Conservation (phyloP, 441 rosid genomes). For the Pelargonium myrrhifolium region DNA sequence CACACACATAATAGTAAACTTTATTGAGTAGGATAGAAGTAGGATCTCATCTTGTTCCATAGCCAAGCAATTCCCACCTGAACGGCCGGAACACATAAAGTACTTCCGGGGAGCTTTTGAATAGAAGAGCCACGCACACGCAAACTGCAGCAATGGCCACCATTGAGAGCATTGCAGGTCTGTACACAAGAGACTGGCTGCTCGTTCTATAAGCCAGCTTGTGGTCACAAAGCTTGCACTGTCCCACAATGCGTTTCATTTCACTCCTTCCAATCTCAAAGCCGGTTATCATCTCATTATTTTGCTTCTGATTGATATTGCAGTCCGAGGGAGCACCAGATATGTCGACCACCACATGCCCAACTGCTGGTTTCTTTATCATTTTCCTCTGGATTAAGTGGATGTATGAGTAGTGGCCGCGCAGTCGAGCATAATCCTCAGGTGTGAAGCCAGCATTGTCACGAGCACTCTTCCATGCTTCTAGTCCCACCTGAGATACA, state of each 20-base stretch:
- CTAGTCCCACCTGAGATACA: conserved; percentile 60
- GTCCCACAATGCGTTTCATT: conserved; percentile 15
- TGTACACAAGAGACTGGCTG: conserved; percentile 52
- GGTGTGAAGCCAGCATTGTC: conserved; percentile 87
- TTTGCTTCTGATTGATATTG: conserved; percentile 35
- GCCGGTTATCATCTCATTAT: conserved; percentile 25
- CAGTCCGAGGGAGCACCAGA: conserved; percentile 26
- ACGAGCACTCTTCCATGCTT: conserved; percentile 72
- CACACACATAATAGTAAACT: conserved; percentile 13
- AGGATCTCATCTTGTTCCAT: conserved; percentile 56
- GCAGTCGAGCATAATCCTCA: conserved; percentile 81
- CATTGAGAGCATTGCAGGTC: conserved; percentile 93
- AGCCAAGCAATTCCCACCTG: conserved; percentile 84
- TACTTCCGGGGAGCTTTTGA: conserved; percentile 88
- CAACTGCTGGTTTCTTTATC: conserved; percentile 32
- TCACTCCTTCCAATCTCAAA: conserved; percentile 42
- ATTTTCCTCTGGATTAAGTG: conserved; percentile 74
- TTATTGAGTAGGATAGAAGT: conserved; percentile 11
- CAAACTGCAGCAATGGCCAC: conserved; percentile 89
- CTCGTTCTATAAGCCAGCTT: conserved; percentile 41
- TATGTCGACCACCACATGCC: conserved; percentile 60
- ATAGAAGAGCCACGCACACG: conserved; percentile 83
- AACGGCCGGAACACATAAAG: conserved; percentile 74
- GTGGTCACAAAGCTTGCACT: conserved; percentile 60
- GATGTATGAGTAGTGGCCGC: conserved; percentile 84